Base-by-base conservation (phyloP, 2,329 filamentous ascomycete genomes). In the Pseudogymnoascus sp. region DNA sequence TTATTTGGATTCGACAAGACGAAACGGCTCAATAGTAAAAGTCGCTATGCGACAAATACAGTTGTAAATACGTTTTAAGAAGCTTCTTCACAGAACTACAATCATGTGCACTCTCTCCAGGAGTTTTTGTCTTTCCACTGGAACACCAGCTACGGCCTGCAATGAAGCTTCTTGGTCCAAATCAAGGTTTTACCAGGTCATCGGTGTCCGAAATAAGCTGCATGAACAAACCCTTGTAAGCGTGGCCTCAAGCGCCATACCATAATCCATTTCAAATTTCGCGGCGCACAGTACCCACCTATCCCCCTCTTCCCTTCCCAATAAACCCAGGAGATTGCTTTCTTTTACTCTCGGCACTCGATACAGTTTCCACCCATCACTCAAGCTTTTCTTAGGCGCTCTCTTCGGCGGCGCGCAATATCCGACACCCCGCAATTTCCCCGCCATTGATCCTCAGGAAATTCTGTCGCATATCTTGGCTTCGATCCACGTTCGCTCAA, bases 401-500 rank as follows among this genome's bases (percentile, higher is more conserved):
- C 28, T 57, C 51, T 31, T 57, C 28, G 51, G 28, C 51, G 28
- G 51, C 51, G 25, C 51, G 51, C 51, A 10, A 34, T 19, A 34
- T 6, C 28, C 3, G 10, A 34, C 51, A 57, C 51, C 51, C 51
- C 51, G 51, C 51, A 57, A 57, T 57, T 57, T 57, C 51, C 51
- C 51, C 51, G 51, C 51, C 25, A 57, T 57, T 57, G 51, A 8
- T 16, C 51, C 51, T n/a, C 51, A 19, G 13, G 51, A 57, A 54
- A 31, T 34, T 21, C 51, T 57, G n/a, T 57, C 8, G 51, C 28
- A 57, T 25, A 34, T 34, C 31, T 34, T 57, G 51, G 25, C 8
- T 57, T 19, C 51, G 51, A 57, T 19, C 4, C 25, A 57, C 51
- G 28, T 51, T 34, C 25, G 19, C 62, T 11, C 41, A 60, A 71